Conservation (phyloP, 2,329 filamentous ascomycete species). For the Colletotrichum sidae region DNA sequence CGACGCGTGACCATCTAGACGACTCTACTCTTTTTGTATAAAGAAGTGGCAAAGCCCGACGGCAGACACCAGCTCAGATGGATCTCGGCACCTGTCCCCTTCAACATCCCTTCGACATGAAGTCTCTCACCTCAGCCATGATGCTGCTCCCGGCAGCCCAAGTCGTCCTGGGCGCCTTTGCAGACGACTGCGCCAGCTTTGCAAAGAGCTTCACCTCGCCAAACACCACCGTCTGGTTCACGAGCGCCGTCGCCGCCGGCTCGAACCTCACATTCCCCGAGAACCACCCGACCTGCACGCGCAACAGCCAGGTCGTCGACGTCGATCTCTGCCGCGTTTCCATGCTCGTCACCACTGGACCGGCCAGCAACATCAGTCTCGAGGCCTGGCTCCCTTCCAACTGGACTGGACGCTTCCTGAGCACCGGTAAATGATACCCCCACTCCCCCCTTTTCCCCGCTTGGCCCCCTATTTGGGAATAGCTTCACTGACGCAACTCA, state of each 20-base stretch:
- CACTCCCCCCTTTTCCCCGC: no score
- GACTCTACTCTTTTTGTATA: neutral
- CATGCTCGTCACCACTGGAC: slow-evolving; percentile 49
- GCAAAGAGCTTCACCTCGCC: slow-evolving; percentile 40
- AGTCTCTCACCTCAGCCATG: slow-evolving; percentile 28
- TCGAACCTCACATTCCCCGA: slow-evolving; percentile 52
- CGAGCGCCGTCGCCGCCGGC: slow-evolving; percentile 51
- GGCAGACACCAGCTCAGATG: neutral
- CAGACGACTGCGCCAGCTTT: slow-evolving; percentile 41
- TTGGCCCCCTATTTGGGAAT: no score
- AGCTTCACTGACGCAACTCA: no score
- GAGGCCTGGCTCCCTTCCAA: slow-evolving; percentile 60
- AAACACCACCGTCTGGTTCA: slow-evolving; percentile 48
- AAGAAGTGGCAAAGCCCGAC: slow-evolving; percentile 1
- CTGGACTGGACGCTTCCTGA: slow-evolving; percentile 59
- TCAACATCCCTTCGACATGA: slow-evolving; percentile 27
- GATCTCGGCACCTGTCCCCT: slow-evolving; percentile 11
- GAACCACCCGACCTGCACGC: slow-evolving; percentile 51
- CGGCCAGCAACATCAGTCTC: slow-evolving; percentile 55
- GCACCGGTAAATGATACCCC: slow-evolving; percentile 50
- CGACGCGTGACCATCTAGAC: neutral
- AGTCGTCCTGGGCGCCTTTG: slow-evolving; percentile 23
- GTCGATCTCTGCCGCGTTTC: slow-evolving; percentile 45
- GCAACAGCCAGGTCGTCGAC: slow-evolving; percentile 38
- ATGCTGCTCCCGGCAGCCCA: slow-evolving; percentile 36